A percentile compares a stretch with the other conserved stretches of the same genome.
Conservation (phyloP, 257 asterid genomes). For the Orobanche coerulescens region DNA sequence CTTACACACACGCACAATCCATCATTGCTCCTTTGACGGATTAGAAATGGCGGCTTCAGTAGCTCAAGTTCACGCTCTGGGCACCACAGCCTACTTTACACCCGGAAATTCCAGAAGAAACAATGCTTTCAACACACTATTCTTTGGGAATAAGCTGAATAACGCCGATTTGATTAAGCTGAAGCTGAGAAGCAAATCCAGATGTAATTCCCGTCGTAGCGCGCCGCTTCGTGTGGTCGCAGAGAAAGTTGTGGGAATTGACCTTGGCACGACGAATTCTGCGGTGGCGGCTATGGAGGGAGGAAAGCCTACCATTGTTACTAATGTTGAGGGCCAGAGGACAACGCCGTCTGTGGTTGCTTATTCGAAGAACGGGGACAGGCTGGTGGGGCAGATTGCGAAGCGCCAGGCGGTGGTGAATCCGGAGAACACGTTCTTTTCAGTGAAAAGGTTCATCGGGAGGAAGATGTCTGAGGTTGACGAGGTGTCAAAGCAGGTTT, state of each 20-base stretch:
- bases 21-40: neutral
- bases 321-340: slow-evolving; percentile 75
- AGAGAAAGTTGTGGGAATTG: slow-evolving; percentile 82
- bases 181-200: slow-evolving; percentile 31
- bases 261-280: slow-evolving; percentile 74
- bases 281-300: slow-evolving; percentile 94
- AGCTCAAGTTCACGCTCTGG: slow-evolving; percentile 58
- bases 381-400: slow-evolving; percentile 82
- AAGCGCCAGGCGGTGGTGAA: slow-evolving; percentile 84
- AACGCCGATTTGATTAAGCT: slow-evolving; percentile 30
- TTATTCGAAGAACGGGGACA: slow-evolving; percentile 63
- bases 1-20: neutral
- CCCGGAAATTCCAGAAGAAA: slow-evolving; percentile 21
- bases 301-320: slow-evolving; percentile 78
- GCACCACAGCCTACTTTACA: slow-evolving; percentile 34
- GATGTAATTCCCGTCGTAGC: slow-evolving; percentile 23
- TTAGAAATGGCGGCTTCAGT: slow-evolving; percentile 41
- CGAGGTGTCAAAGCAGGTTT: slow-evolving; percentile 84
- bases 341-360: slow-evolving; percentile 90
- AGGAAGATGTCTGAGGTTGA: slow-evolving; percentile 81
- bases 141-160: slow-evolving; percentile 40
- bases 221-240: slow-evolving; percentile 51
- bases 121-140: slow-evolving; percentile 31
- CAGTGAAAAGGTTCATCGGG: slow-evolving; percentile 80
- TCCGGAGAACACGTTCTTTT: slow-evolving; percentile 71